Conservation (phyloP, 129 eudicot species). For the Daucus carota region DNA sequence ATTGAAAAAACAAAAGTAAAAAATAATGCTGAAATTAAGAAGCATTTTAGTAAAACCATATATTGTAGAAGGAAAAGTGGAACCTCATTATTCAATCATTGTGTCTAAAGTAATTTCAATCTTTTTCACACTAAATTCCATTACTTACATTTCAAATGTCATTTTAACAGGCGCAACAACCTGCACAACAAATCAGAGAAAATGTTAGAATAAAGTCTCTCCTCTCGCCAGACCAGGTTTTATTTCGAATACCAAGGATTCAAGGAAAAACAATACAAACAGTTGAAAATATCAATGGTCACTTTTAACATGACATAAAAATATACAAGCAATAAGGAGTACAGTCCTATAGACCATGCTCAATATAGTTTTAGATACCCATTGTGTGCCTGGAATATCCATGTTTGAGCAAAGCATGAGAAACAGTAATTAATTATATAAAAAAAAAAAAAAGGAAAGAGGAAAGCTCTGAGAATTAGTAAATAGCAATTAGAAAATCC, state of each 20-base stretch:
- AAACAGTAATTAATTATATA: no score
- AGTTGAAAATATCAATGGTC: not conserved
- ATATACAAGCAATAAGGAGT: not conserved
- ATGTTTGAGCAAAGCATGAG: not conserved
- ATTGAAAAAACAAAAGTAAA: not conserved
- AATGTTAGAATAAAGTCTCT: constrained; percentile 10
- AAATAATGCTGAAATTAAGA: not conserved
- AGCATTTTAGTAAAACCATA: not conserved
- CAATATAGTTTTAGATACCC: not conserved
- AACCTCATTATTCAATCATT: no score
- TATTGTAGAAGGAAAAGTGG: no score
- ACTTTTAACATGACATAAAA: not conserved
- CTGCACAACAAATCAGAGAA: constrained; percentile 28
- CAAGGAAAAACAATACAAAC: not conserved
- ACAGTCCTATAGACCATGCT: not conserved
- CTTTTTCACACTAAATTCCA: not conserved
- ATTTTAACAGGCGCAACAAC: constrained; percentile 92
- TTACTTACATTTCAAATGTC: constrained; percentile 88
- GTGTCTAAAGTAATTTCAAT: not conserved
- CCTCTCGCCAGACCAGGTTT: constrained; percentile 6
- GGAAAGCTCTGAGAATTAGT: not conserved
- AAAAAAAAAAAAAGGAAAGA: not conserved
- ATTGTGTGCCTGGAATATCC: constrained; percentile 1
- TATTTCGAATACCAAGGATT: not conserved
- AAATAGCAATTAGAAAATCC: not conserved